phyloP scores from a whole-genome alignment of 352 stramenopile species.

The Phytophthora nicotianae region DNA sequence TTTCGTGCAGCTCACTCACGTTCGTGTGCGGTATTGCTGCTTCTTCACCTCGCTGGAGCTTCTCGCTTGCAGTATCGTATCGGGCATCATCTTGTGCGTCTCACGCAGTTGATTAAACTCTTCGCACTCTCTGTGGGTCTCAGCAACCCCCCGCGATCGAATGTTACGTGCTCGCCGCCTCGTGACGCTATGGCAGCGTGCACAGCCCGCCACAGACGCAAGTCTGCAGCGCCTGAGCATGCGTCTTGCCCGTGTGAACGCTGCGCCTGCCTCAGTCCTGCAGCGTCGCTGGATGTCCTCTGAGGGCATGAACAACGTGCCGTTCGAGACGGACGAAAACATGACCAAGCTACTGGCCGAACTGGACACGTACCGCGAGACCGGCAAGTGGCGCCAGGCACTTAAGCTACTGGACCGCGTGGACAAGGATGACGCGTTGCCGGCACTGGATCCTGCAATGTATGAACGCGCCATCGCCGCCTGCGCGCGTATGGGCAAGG shows the following conservation, averaged over 20 bases:
- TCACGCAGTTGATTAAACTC: background rate
- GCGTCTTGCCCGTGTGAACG: slow-evolving; percentile 19
- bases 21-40: slow-evolving; percentile 5
- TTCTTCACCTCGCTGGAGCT: background rate
- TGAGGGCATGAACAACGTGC: slow-evolving; percentile 13
- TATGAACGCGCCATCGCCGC: slow-evolving; percentile 83
- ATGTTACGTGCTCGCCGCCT: slow-evolving; percentile 48
- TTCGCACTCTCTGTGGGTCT: background rate
- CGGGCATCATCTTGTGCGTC: slow-evolving; percentile 1
- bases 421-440: slow-evolving; percentile 59
- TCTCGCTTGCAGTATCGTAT: background rate
- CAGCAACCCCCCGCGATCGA: background rate
- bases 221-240: slow-evolving; percentile 23
- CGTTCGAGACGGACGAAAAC: slow-evolving; percentile 19
- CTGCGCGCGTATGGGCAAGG: slow-evolving; percentile 81
- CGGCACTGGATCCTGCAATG: slow-evolving; percentile 64
- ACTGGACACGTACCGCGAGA: slow-evolving; percentile 57
- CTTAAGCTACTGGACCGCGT: slow-evolving; percentile 76
- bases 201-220: slow-evolving; percentile 18
- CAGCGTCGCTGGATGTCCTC: slow-evolving; percentile 30
- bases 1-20: slow-evolving; percentile 17
- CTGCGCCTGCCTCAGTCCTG: background rate
- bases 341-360: slow-evolving; percentile 44
- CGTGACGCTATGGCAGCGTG: slow-evolving; percentile 42
- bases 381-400: slow-evolving; percentile 73